Evolutionary conservation across 805 yeast genomes (phyloP).

Genomic region (Candida methanosorbosa): DNA sequence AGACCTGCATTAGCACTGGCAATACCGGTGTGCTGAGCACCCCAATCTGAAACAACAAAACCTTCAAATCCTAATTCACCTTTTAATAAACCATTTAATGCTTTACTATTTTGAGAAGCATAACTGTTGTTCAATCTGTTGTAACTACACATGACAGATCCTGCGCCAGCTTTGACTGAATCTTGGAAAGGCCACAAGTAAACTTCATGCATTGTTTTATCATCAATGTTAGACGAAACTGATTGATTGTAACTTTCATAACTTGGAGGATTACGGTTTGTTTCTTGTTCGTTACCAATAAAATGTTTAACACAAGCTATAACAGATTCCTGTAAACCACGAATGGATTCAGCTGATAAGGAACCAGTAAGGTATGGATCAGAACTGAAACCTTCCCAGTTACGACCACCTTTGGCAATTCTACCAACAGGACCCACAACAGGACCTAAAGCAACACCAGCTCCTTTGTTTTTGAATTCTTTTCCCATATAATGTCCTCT

Average conservation of each 20-base stretch:
- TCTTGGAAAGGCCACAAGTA: slow-evolving; percentile 65
- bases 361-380: slow-evolving; percentile 56
- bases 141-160: slow-evolving; percentile 54
- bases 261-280: slow-evolving; percentile 38
- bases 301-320: slow-evolving; percentile 49
- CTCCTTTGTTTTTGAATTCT: slow-evolving; percentile 47
- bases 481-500: slow-evolving; percentile 51
- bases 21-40: slow-evolving; percentile 54
- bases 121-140: slow-evolving; percentile 48
- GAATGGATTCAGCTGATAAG: slow-evolving; percentile 41
- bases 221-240: slow-evolving; percentile 41
- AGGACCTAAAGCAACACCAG: slow-evolving; percentile 49
- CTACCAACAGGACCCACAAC: slow-evolving; percentile 52
- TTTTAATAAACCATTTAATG: slow-evolving; percentile 46
- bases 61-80: slow-evolving; percentile 62
- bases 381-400: slow-evolving; percentile 57
- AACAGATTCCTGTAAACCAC: slow-evolving; percentile 53
- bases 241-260: slow-evolving; percentile 42
- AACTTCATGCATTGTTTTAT: slow-evolving; percentile 52
- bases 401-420: slow-evolving; percentile 56
- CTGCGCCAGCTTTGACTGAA: slow-evolving; percentile 50
- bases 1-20: slow-evolving; percentile 48
- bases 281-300: slow-evolving; percentile 57
- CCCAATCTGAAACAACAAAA: slow-evolving; percentile 60
- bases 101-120: slow-evolving; percentile 51